Conservation (phyloP, 2,329 filamentous ascomycete species). For the Hortaea werneckii region DNA sequence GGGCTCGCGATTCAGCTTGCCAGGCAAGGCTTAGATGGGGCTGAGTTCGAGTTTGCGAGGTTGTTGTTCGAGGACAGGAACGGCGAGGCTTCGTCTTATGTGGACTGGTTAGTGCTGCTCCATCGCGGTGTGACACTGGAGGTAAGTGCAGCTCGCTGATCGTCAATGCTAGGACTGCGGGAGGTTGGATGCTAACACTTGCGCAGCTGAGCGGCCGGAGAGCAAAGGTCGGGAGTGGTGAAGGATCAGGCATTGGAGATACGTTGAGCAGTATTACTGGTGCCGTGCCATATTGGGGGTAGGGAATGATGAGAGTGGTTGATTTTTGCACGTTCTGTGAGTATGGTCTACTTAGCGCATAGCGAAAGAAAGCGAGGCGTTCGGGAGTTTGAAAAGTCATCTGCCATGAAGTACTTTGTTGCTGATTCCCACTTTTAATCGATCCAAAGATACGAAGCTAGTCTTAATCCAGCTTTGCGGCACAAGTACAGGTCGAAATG, state of each 20-base stretch:
- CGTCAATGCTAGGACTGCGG: background rate
- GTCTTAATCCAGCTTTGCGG: too few species aligned
- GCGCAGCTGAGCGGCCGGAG: conserved; percentile 22
- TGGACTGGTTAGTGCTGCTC: conserved; percentile 94
- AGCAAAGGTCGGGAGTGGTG: conserved; percentile 12
- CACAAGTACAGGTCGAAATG: too few species aligned
- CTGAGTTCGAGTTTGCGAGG: conserved; percentile 91
- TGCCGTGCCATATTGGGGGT: conserved; percentile 19
- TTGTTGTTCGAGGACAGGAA: conserved; percentile 89
- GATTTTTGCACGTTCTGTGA: background rate
- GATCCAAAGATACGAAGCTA: too few species aligned
- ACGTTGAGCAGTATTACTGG: conserved; percentile 23
- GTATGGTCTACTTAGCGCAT: background rate
- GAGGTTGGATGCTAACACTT: conserved; percentile 9
- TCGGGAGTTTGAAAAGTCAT: background rate
- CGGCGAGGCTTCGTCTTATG: conserved; percentile 95
- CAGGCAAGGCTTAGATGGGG: conserved; percentile 83
- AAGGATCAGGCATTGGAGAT: conserved; percentile 15
- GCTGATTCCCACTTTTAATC: background rate
- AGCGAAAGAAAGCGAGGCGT: background rate
- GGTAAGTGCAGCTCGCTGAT: conserved; percentile 24
- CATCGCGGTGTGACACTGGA: conserved; percentile 90
- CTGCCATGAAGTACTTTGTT: background rate
- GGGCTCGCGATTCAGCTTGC: conserved; percentile 83
- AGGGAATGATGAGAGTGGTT: background rate